These are phyloP conservation scores for Trichoderma arundinaceum DNA, from an alignment of 2,329 filamentous ascomycete species.

Conservation along the genomic window DNA sequence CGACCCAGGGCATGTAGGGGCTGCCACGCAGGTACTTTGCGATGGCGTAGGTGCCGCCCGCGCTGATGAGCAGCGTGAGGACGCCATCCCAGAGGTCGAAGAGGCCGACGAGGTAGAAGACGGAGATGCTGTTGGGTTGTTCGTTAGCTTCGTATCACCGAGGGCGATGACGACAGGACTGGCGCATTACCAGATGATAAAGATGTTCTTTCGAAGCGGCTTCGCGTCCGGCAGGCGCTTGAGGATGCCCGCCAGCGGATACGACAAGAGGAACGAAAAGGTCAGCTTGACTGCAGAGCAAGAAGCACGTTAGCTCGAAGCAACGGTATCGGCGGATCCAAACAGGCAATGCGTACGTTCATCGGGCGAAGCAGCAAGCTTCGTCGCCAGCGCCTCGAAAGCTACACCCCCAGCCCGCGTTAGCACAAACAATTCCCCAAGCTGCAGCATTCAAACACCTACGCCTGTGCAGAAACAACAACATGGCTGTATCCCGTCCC, in stretches of 20 bases:
- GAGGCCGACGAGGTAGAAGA: slow-evolving; percentile 92
- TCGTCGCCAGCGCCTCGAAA: slow-evolving; percentile 44
- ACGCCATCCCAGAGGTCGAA: slow-evolving; percentile 91
- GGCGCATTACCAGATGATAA: slow-evolving; percentile 71
- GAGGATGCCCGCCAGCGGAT: slow-evolving; percentile 84
- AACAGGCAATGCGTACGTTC: slow-evolving; percentile 43
- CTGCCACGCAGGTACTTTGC: slow-evolving; percentile 78
- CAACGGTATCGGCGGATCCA: slow-evolving; percentile 13
- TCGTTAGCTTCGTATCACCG: neutral
- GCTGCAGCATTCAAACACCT: slow-evolving; percentile 19
- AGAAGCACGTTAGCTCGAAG: neutral
- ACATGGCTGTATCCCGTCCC: slow-evolving; percentile 31
- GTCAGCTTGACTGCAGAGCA: slow-evolving; percentile 80
- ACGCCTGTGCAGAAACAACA: slow-evolving; percentile 37
- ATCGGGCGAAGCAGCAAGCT: slow-evolving; percentile 46
- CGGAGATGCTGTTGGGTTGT: slow-evolving; percentile 62
- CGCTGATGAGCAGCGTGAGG: slow-evolving; percentile 77
- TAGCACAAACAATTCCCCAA: slow-evolving; percentile 9
- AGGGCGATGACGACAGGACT: neutral
- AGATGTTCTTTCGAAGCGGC: slow-evolving; percentile 85
- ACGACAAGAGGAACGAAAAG: slow-evolving; percentile 87
- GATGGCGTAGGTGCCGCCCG: slow-evolving; percentile 80
- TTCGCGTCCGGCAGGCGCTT: slow-evolving; percentile 88
- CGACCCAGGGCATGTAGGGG: slow-evolving; percentile 97
- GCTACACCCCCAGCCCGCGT: slow-evolving; percentile 37